Base-by-base conservation (phyloP, 2,329 filamentous ascomycete species). In the Pseudogymnoascus pannorum region DNA sequence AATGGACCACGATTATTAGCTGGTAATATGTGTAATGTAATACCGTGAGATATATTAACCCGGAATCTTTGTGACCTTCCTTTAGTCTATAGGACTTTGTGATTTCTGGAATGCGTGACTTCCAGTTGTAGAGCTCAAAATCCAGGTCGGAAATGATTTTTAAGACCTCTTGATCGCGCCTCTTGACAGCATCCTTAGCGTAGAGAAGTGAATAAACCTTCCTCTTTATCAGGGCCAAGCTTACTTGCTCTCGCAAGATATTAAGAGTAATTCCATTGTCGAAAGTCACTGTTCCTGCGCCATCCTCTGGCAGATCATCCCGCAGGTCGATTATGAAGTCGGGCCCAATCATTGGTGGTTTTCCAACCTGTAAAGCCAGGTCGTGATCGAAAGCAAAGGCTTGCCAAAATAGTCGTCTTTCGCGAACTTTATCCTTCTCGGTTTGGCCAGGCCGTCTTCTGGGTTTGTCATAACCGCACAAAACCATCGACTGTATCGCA, bases 21-120 rank as follows among this genome's bases (percentile, higher is more conserved):
- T 65, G 64, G 22, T 62, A 64, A 42, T 64, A 65, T 6, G 40
- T 60, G 44, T 65, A 65, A 59, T 65, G 62, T 24, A 65, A 44
- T 14, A 62, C 38, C 5, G 64, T 65, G 11, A 62, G 11, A 33
- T 59, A 62, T 20, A 65, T 61, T 12, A 65, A 40, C 11, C 40
- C 40, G 9, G 44, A 44, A 31, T 61, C 57, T 24, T 54, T 38
- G 12, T 51, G 36, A 14, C n/a, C 35, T 29, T 59, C 38, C 26
- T 62, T 16, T 9, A 51, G 51, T 8, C 20, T 61, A 35, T 62
- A 38, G 4, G 64, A 62, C 33, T 38, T 57, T 9, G 60, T 18
- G 3, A 61, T 44, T 8, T 65, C 64, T 3, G 64, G 64, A 4
- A 64, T 36, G 29, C 57, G 58, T 20, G 59, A 44, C 22, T 61